Evolutionary conservation across 164 flowering plant genomes (phyloP).

Genomic region (Tetrastigma voinierianum): DNA sequence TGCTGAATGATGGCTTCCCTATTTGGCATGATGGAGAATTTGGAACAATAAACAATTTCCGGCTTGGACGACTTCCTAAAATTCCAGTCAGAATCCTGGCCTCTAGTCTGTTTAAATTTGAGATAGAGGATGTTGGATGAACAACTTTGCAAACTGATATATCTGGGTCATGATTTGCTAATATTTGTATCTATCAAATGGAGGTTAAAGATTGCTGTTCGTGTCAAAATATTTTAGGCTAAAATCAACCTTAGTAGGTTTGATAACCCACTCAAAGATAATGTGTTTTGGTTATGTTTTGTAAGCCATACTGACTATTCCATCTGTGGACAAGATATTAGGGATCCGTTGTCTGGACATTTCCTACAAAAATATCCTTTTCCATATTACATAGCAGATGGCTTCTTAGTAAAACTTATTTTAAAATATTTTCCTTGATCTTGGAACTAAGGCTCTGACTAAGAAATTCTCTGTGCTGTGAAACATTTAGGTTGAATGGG

Average conservation of each 20-base stretch:
- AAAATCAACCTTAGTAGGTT: background rate
- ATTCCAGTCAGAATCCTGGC: conserved; percentile 50
- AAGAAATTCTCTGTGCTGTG: conserved; percentile 1
- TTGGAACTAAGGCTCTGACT: background rate
- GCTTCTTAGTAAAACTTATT: background rate
- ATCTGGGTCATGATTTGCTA: background rate
- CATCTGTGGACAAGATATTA: too few species aligned
- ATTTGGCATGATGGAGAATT: conserved; percentile 95
- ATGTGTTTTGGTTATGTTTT: too few species aligned
- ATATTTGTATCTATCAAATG: background rate
- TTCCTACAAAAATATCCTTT: too few species aligned
- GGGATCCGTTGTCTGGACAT: too few species aligned
- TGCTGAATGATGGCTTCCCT: conserved; percentile 91
- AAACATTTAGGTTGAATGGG: conserved; percentile 87
- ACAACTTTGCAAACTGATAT: background rate
- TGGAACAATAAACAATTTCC: conserved; percentile 97
- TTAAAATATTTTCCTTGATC: background rate
- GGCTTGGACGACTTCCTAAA: conserved; percentile 95
- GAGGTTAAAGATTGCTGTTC: background rate
- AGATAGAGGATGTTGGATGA: background rate
- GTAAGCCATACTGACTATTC: too few species aligned
- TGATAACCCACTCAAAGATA: too few species aligned
- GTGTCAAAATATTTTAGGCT: background rate
- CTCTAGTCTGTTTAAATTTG: background rate
- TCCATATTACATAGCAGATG: background rate